Base-by-base conservation (phyloP, 495 filamentous ascomycete genomes). In the Aspergillus saccharolyticus region DNA sequence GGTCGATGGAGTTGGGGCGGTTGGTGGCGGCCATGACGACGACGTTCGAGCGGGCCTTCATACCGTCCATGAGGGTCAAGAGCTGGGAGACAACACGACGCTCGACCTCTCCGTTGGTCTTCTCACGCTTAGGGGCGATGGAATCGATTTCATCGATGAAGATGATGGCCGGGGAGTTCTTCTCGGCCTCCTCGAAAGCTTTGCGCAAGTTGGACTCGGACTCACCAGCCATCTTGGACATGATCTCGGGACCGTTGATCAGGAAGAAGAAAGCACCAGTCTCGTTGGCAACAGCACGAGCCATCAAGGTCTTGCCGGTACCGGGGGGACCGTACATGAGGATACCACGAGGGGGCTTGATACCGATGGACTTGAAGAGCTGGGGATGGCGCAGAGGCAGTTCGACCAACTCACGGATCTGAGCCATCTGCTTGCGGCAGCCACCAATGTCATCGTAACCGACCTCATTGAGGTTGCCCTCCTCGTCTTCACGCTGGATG, bases 131-230 rank as follows among this genome's bases (percentile, higher is more conserved):
- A 55, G 93, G 93, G 4, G 93, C 93, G 64, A 98, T 98, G 7
- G 93, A 96, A 65, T 98, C 93, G 70, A 98, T 97, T 69, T 98
- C 93, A 69, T 98, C 93, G 64, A 98, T 98, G 82, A 98, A 98
- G 76, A 98, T 98, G 70, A 98, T 97, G 42, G 93, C 92, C 8
- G 93, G 93, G 1, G 93, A 96, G 77, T 98, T 97, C 86, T 98
- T 98, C 80, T 98, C 93, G 33, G 93, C 93, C 79, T 98, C 94
- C 71, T 98, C 93, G 65, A 98, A 98, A 14, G 93, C 93, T 77
- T 97, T 97, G 63, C 93, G 86, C 47, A 98, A 75, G 73, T 98
- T 98, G 44, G 92, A 96, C 73, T 97, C 93, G 51, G 93, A 97
- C 72, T 97, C 93, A 81, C 93, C 93, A 33, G 93, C 93, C 93